phyloP scores from a whole-genome alignment of 352 stramenopile species.

The Phytopythium vexans region DNA sequence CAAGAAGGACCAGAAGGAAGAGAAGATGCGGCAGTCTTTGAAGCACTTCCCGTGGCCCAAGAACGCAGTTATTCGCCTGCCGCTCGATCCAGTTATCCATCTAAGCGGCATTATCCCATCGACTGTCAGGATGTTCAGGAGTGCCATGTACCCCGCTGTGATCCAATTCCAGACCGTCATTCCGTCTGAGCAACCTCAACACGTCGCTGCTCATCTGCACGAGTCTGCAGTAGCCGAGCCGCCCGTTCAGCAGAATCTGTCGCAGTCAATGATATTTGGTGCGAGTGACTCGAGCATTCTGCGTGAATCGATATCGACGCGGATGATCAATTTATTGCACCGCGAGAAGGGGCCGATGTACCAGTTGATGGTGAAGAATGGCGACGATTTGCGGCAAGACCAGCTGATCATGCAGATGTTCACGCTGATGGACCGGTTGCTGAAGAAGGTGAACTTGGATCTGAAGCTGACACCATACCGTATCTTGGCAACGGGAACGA shows the following conservation, averaged over 20 bases:
- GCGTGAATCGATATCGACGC: conserved; percentile 69
- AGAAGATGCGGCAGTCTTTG: conserved; percentile 89
- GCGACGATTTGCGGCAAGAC: conserved; percentile 99
- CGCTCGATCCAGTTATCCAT: conserved; percentile 81
- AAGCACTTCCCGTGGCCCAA: conserved; percentile 83
- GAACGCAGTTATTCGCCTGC: conserved; percentile 78
- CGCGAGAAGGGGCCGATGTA: conserved; percentile 85
- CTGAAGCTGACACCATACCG: conserved; percentile 97
- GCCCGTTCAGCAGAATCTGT: conserved; percentile 19
- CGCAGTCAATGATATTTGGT: conserved; percentile 50
- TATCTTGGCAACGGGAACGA: conserved; percentile 84
- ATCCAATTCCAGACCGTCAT: conserved; percentile 93
- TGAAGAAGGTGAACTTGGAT: conserved; percentile 99
- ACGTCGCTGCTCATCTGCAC: conserved; percentile 4
- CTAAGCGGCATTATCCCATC: conserved; percentile 88
- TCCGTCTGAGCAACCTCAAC: conserved; percentile 31
- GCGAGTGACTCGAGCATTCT: conserved; percentile 46
- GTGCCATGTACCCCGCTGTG: conserved; percentile 96
- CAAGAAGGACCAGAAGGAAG: conserved; percentile 96
- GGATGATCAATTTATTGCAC: conserved; percentile 76
- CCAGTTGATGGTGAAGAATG: conserved; percentile 99
- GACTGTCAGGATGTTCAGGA: conserved; percentile 97
- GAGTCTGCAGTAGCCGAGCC: conserved; percentile 14
- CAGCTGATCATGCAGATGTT: conserved; percentile 99
- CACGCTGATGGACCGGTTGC: conserved; percentile 97